Evolutionary conservation across 352 stramenopile species (phyloP), one percentile per base, ranked within the genome.

Genomic region (Albugo laibachii): DNA sequence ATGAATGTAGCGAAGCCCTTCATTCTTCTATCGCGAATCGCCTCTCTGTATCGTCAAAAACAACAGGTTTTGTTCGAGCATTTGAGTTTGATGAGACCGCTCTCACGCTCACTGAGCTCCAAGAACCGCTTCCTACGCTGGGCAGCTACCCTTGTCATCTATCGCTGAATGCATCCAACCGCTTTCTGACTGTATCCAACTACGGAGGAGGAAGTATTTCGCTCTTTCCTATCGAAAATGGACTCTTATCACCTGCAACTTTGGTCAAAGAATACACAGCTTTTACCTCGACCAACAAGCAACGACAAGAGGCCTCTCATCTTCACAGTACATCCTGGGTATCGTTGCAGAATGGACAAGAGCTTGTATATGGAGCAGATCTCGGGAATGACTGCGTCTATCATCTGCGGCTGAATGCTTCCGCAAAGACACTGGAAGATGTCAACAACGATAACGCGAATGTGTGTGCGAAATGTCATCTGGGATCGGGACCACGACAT

Each of bases 271-370:
- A 55, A 31, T 83, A 74, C 44, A 19, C 59, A 5, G 67, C 66
- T 4, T 57, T 54, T 14, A 81, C 65, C 38, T 37, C 63, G 15
- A 73, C 58, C 10, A 60, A 68, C 19, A 64, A 69, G 0, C 66
- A 77, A 36, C 72, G 74, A 31, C 77, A 86, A 51, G 73, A 89
- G 36, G 74, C 71, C 2, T 58, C 77, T 0, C 77, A 89, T 49
- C 50, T 83, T 38, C 77, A 89, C 59, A 86, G 73, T 49, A 71
- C 69, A 24, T 70, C 56, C n/a, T 89, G 73, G 74, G 3, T 31
- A 31, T 31, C 24, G 8, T 8, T 10, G 3, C 59, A 56, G 0
- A 34, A 66, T 12, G 47, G 58, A 37, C 54, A 54, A 13, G 52
- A 61, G 41, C 61, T 43, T 0, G 52, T 84, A 13, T 49, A 82